Conservation (phyloP, 139 green algal species). For the Coccomyxa sp. region DNA sequence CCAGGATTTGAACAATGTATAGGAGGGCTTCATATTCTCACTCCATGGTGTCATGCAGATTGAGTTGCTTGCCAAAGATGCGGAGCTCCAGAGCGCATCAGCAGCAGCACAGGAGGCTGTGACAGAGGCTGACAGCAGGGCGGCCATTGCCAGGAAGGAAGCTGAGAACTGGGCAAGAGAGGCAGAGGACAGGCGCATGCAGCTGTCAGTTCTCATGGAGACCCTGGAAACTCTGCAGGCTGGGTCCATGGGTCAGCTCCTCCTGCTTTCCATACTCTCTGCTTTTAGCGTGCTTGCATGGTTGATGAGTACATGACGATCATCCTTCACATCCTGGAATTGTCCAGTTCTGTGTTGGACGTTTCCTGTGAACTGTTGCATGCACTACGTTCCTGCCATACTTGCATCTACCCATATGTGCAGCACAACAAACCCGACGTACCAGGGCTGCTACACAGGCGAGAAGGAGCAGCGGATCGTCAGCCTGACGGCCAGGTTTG, state of each 20-base stretch:
- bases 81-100: not conserved
- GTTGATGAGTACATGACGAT: not conserved
- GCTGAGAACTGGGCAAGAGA: constrained; percentile 10
- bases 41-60: no score
- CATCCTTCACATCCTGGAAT: no score
- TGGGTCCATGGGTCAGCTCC: constrained; percentile 32
- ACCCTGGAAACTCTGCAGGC: constrained; percentile 71
- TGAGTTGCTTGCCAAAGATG: not conserved
- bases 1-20: no score
- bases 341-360: no score
- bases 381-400: no score
- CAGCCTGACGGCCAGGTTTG: constrained; percentile 58
- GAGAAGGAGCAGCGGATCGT: constrained; percentile 47
- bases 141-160: not conserved
- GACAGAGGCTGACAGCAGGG: not conserved
- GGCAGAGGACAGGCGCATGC: constrained; percentile 37
- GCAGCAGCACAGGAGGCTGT: not conserved
- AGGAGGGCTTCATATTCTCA: no score
- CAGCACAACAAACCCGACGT: not conserved
- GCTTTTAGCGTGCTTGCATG: not conserved
- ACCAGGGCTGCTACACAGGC: not conserved
- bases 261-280: not conserved
- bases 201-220: constrained; percentile 59
- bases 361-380: no score
- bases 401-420: not conserved